phyloP scores from a whole-genome alignment of 345 rosid species.

The Conringia planisiliqua region DNA sequence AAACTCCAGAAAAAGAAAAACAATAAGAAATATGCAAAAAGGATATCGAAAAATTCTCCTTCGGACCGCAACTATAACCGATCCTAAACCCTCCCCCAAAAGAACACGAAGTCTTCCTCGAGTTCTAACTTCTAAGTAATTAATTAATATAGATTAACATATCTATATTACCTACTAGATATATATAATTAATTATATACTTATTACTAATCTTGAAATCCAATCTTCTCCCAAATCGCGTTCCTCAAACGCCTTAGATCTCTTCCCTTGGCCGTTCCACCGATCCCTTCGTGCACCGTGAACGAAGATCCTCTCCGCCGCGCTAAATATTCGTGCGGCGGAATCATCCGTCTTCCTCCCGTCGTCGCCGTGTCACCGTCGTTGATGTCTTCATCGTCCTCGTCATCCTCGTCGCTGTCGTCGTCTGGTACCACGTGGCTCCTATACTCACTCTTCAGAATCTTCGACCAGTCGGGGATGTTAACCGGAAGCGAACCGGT shows the following conservation, averaged over 20 bases:
- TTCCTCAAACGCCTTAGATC: slow-evolving; percentile 55
- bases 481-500: slow-evolving; percentile 68
- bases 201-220: slow-evolving; percentile 45
- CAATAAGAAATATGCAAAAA: neutral
- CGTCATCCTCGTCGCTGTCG: slow-evolving; percentile 32
- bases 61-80: slow-evolving; percentile 20
- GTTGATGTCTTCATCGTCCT: slow-evolving; percentile 7
- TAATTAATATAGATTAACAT: neutral
- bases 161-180: slow-evolving; percentile 1
- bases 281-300: slow-evolving; percentile 51
- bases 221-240: slow-evolving; percentile 62
- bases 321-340: slow-evolving; percentile 63
- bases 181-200: slow-evolving; percentile 6
- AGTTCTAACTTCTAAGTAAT: neutral
- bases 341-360: slow-evolving; percentile 30
- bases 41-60: slow-evolving; percentile 21
- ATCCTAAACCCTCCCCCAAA: neutral
- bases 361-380: neutral
- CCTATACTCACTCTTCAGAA: slow-evolving; percentile 44
- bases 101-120: slow-evolving; percentile 5
- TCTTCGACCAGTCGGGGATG: slow-evolving; percentile 83
- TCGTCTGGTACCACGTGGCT: slow-evolving; percentile 33
- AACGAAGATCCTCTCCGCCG: slow-evolving; percentile 55
- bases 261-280: slow-evolving; percentile 62
- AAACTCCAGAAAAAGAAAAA: neutral